These are phyloP conservation scores for Rosa rugosa DNA, from an alignment of 306 rosid genomes.

Conservation along the genomic window DNA sequence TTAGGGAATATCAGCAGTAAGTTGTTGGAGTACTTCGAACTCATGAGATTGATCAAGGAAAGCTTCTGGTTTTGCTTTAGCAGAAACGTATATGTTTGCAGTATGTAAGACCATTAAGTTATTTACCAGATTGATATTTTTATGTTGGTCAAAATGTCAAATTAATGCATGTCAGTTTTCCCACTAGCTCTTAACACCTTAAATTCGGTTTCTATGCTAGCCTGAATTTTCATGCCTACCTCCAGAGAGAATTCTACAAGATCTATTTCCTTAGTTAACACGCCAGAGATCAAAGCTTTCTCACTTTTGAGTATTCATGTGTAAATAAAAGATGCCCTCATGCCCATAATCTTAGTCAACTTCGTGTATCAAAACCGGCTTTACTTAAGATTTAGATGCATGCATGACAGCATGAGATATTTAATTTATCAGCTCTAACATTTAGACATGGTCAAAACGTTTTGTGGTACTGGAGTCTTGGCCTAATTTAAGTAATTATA, in stretches of 20 bases:
- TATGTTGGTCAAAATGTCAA: background rate
- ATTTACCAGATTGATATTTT: background rate
- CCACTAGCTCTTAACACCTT: conserved; percentile 3
- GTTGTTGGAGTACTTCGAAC: background rate
- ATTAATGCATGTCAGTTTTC: background rate
- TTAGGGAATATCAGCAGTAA: conserved; percentile 2
- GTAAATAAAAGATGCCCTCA: background rate
- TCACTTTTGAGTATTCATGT: background rate
- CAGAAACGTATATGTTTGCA: background rate
- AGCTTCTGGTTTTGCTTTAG: conserved; percentile 38
- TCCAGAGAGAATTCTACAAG: background rate
- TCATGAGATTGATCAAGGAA: conserved; percentile 18
- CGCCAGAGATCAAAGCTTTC: background rate
- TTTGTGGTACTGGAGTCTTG: background rate
- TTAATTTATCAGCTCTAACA: background rate
- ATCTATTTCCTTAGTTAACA: background rate
- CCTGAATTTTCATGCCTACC: background rate
- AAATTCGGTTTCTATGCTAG: background rate
- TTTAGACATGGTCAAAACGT: background rate
- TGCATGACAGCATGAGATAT: background rate
- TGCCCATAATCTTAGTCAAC: background rate
- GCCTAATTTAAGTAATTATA: no score
- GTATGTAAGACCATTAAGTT: background rate
- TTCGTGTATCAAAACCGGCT: background rate
- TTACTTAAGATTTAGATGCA: background rate